Evolutionary conservation across 2,329 filamentous ascomycete genomes (phyloP).

Genomic region (Pseudofabraea citricarpa): DNA sequence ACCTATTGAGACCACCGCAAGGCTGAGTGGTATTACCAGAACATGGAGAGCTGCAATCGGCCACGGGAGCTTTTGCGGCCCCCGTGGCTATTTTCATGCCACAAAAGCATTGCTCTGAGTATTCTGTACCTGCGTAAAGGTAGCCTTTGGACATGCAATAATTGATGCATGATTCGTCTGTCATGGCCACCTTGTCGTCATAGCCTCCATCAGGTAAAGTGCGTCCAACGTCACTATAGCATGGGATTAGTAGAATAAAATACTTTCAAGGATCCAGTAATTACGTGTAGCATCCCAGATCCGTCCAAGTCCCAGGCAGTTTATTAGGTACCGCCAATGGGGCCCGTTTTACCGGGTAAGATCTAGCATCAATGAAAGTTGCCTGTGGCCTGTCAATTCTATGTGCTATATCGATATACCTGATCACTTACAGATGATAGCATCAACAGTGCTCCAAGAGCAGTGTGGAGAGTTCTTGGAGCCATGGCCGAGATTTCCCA

Average conservation of each 20-base stretch:
- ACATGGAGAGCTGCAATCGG: slow-evolving; percentile 16
- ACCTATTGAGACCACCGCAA: slow-evolving; percentile 24
- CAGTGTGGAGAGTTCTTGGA: background rate
- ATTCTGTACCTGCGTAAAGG: slow-evolving; percentile 19
- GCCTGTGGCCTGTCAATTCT: background rate
- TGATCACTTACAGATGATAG: background rate
- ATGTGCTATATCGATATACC: background rate
- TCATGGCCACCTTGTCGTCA: slow-evolving; percentile 11
- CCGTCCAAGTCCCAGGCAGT: slow-evolving; percentile 13
- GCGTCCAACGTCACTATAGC: slow-evolving; percentile 4
- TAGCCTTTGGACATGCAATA: slow-evolving; percentile 18
- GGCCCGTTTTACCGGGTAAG: slow-evolving; percentile 8
- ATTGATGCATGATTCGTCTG: slow-evolving; percentile 15
- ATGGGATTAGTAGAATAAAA: background rate
- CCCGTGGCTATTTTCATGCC: slow-evolving; percentile 3
- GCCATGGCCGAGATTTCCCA: background rate
- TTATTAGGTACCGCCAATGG: slow-evolving; percentile 8
- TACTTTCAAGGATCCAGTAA: background rate
- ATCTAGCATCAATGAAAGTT: background rate
- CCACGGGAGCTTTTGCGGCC: background rate
- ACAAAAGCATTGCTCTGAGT: slow-evolving; percentile 16
- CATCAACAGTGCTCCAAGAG: background rate
- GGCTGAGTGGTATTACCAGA: slow-evolving; percentile 23
- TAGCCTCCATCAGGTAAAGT: slow-evolving; percentile 12
- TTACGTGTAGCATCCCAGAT: slow-evolving; percentile 14